Evolutionary conservation across 2,329 filamentous ascomycete genomes (phyloP).

Genomic region (Tolypocladium guangdongense): DNA sequence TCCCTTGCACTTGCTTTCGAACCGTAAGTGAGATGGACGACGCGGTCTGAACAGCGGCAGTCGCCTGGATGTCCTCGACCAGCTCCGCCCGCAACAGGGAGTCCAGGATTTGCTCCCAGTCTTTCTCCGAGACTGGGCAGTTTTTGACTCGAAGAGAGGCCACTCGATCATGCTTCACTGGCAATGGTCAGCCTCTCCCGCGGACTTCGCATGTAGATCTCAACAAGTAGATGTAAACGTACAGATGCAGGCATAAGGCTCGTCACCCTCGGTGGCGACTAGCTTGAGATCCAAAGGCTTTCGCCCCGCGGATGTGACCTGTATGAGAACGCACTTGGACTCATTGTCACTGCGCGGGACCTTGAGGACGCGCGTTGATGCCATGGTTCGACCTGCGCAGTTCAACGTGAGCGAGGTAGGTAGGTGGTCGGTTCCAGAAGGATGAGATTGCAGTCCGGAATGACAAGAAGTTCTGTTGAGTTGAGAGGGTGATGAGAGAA

Average conservation of each 20-base stretch:
- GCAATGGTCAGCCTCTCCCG: not conserved
- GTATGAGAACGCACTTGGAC: conserved; percentile 46
- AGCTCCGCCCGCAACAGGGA: conserved; percentile 43
- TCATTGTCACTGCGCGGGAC: conserved; percentile 44
- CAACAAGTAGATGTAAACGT: conserved; percentile 18
- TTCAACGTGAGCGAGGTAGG: not conserved
- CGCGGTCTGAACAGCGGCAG: conserved; percentile 45
- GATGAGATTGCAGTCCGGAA: not conserved
- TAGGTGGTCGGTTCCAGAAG: not conserved
- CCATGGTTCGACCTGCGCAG: conserved; percentile 8
- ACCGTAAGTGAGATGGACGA: conserved; percentile 48
- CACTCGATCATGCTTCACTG: conserved; percentile 47
- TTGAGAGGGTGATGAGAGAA: too few relatives aligned
- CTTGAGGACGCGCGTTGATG: conserved; percentile 35
- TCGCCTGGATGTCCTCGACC: conserved; percentile 43
- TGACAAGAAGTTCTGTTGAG: not conserved
- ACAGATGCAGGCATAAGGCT: conserved; percentile 47
- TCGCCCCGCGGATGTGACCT: conserved; percentile 39
- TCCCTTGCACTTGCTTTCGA: conserved; percentile 54
- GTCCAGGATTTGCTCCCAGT: conserved; percentile 55
- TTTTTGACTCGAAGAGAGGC: conserved; percentile 41
- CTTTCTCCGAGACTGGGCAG: conserved; percentile 43
- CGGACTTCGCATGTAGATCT: too few relatives aligned
- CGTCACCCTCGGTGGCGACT: conserved; percentile 55
- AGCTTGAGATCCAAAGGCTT: conserved; percentile 54